These are phyloP conservation scores for Magnusiomyces fungicola DNA, from an alignment of 1,139 yeast species.

Conservation along the genomic window DNA sequence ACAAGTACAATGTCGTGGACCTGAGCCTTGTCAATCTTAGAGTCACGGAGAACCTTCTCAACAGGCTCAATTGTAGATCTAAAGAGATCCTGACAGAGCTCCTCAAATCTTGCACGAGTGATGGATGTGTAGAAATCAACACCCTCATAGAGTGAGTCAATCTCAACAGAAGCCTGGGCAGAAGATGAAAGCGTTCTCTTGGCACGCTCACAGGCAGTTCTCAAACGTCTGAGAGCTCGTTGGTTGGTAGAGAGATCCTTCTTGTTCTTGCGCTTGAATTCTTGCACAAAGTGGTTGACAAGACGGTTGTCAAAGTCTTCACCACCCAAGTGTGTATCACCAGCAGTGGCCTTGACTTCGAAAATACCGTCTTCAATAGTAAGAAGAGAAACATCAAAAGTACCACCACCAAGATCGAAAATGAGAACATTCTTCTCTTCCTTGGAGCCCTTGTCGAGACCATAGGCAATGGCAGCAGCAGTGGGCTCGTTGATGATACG, in stretches of 20 bases:
- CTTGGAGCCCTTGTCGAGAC: constrained; percentile 84
- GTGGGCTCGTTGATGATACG: constrained; percentile 96
- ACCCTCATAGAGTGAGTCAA: constrained; percentile 94
- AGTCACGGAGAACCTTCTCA: constrained; percentile 95
- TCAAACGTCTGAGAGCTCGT: constrained; percentile 95
- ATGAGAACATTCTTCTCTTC: constrained; percentile 83
- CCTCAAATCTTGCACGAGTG: constrained; percentile 99
- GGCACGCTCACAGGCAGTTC: constrained; percentile 99
- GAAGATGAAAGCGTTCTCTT: constrained; percentile 98
- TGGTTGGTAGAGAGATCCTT: constrained; percentile 84
- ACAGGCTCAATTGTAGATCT: constrained; percentile 95
- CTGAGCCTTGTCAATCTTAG: constrained; percentile 80
- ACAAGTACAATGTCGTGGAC: constrained; percentile 96
- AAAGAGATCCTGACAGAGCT: constrained; percentile 91
- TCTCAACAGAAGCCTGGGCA: constrained; percentile 94
- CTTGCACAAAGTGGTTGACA: constrained; percentile 87
- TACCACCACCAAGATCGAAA: constrained; percentile 98
- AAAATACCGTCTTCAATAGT: constrained; percentile 98
- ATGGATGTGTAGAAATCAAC: constrained; percentile 93
- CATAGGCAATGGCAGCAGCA: constrained; percentile 96
- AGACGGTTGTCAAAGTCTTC: constrained; percentile 98
- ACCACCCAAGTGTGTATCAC: constrained; percentile 99
- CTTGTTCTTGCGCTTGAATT: constrained; percentile 96
- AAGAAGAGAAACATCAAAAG: constrained; percentile 95
- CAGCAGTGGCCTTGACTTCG: constrained; percentile 99